Conservation (phyloP, 495 filamentous ascomycete species). For the Recurvomyces mirabilis region DNA sequence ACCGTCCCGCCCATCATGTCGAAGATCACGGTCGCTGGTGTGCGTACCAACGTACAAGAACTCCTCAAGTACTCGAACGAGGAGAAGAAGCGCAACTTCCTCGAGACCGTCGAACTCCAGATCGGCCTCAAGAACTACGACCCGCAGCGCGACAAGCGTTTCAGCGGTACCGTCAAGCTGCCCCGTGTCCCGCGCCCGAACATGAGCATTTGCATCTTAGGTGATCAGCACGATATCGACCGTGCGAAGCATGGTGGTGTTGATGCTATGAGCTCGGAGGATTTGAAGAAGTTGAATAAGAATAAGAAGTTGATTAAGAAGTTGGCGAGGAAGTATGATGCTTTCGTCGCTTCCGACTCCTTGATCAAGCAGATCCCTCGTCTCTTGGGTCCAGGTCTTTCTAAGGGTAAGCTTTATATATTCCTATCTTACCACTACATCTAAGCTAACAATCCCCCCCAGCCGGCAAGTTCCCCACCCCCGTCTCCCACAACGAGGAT, state of each 20-base stretch:
- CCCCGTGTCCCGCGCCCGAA: constrained; percentile 79
- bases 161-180: constrained; percentile 95
- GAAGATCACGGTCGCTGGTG: constrained; percentile 29
- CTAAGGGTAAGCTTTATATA: constrained; percentile 61
- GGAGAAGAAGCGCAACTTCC: constrained; percentile 99
- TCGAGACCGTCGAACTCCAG: constrained; percentile 90
- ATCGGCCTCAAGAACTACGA: constrained; percentile 99
- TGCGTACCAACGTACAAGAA: constrained; percentile 25
- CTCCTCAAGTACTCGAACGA: constrained; percentile 49
- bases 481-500: constrained; percentile 90
- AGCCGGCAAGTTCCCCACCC: constrained; percentile 99
- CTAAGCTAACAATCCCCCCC: constrained; percentile 10
- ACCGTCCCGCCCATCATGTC: constrained; percentile 24
- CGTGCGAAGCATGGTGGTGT: constrained; percentile 96
- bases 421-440: neutral
- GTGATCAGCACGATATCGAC: constrained; percentile 99
- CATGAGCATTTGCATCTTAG: constrained; percentile 94
- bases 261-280: constrained; percentile 94
- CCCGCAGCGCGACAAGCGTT: constrained; percentile 99
- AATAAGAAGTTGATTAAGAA: constrained; percentile 99
- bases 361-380: constrained; percentile 99
- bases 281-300: constrained; percentile 99
- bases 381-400: constrained; percentile 96
- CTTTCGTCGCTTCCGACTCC: constrained; percentile 89
- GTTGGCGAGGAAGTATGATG: constrained; percentile 99